A percentile compares a stretch with the other conserved stretches of the same genome.
These are phyloP conservation scores for Debaryomyces sp. DNA, from an alignment of 1,139 yeast species.

Conservation along the genomic window DNA sequence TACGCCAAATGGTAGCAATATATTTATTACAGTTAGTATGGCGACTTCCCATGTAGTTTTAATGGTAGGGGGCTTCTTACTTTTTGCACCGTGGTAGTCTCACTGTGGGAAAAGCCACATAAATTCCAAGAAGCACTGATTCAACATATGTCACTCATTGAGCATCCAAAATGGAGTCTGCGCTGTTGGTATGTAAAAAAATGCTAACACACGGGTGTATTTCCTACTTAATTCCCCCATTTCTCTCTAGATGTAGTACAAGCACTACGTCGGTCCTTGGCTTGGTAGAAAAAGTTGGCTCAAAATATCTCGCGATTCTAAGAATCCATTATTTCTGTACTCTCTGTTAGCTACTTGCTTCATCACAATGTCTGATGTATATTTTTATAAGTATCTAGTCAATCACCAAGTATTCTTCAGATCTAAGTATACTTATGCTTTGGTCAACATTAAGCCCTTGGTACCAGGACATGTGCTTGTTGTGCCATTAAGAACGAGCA, in stretches of 20 bases:
- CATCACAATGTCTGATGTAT: constrained; percentile 22
- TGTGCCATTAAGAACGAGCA: constrained; percentile 71
- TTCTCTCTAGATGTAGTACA: not conserved
- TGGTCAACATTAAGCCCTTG: constrained; percentile 87
- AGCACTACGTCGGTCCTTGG: not conserved
- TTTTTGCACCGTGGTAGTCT: not conserved
- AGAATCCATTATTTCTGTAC: not conserved
- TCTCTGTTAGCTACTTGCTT: not conserved
- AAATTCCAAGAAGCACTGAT: not conserved
- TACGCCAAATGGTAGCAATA: not conserved
- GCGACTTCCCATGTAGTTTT: not conserved
- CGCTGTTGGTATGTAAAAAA: not conserved
- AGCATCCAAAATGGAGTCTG: not conserved
- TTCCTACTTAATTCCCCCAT: not conserved
- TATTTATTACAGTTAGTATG: not conserved
- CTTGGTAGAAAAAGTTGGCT: not conserved
- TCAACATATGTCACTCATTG: not conserved
- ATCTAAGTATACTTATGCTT: constrained; percentile 67
- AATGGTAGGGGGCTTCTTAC: not conserved
- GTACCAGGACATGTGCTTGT: constrained; percentile 89
- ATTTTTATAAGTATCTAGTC: constrained; percentile 59
- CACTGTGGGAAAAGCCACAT: not conserved
- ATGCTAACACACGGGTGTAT: not conserved
- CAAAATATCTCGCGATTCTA: not conserved
- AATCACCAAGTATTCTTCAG: constrained; percentile 63